Conservation (phyloP, 2,329 filamentous ascomycete species). For the Epichloe hybrida region DNA sequence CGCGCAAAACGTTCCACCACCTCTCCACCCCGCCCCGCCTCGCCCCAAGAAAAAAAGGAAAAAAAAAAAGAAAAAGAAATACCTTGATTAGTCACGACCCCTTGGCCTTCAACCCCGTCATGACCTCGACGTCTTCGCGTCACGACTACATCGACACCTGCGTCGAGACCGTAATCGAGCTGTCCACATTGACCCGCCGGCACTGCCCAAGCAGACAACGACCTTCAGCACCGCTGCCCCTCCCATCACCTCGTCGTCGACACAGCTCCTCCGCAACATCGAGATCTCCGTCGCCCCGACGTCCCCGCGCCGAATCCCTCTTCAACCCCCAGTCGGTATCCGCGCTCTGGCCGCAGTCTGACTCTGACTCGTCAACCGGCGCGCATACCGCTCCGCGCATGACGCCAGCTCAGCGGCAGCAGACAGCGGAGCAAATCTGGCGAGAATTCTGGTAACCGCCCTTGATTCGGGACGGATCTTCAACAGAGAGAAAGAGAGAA, state of each 20-base stretch:
- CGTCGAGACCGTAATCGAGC: slow-evolving; percentile 3
- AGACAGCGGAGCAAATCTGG: slow-evolving; percentile 14
- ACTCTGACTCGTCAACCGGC: background rate
- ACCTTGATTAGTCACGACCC: slow-evolving; percentile 1
- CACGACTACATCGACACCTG: background rate
- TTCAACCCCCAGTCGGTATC: too few relatives aligned
- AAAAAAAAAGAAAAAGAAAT: background rate
- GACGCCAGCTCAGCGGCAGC: slow-evolving; percentile 11
- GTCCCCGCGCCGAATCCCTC: background rate
- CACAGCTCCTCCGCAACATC: background rate
- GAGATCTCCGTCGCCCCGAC: background rate
- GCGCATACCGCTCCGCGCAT: slow-evolving; percentile 6
- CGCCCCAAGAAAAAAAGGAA: background rate
- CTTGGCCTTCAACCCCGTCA: background rate
- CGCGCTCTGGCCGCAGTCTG: too few relatives aligned
- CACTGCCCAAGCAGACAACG: background rate
- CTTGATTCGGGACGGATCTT: too few relatives aligned
- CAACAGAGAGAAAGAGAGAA: background rate
- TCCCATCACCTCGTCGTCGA: background rate
- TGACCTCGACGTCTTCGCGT: background rate
- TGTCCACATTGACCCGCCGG: slow-evolving; percentile 1
- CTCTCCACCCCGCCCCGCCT: too few relatives aligned
- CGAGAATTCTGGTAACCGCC: slow-evolving; percentile 14
- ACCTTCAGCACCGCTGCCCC: background rate
- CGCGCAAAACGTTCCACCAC: too few relatives aligned